Evolutionary conservation across 768 basidiomycete species (phyloP), one percentile per base, ranked within the genome.

Genomic region (Tricholoma terreum): DNA sequence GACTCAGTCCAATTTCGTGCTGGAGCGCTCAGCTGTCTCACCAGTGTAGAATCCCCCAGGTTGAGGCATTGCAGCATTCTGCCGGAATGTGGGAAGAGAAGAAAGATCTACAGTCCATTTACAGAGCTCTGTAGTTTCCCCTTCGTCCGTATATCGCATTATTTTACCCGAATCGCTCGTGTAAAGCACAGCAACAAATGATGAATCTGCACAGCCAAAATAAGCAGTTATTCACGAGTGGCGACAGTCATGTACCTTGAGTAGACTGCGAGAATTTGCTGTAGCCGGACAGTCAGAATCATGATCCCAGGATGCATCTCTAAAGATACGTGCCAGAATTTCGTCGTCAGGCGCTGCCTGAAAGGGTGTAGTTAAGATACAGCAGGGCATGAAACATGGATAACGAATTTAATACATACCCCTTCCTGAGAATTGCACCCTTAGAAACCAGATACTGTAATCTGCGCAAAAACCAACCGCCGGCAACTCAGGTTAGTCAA

Each of bases 31-130:
- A 48, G 9, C 43, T 35, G 33, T 67, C 80, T 58, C 61, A 87
- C 89, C 90, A 51, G 89, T 90, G 66, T 90, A 94, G 72, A 92
- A 93, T 8, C 90, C 90, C 50, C 77, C 76, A 36, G 74, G 68
- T 42, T 80, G 77, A 9, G 84, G 78, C 56, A 76, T 65, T n/a
- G 72, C 73, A 50, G 87, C 86, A 61, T 87, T 86, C 59, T 85
- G 83, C 67, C 82, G 86, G 77, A 92, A 93, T 50, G 84, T 84
- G 36, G 92, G 92, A 52, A 94, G 72, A 22, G 86, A 80, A 42
- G 84, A 83, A 51, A 94, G 78, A 70, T 94, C 87, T 33, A 94
- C 91, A 9, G 88, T 92, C 92, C 92, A 94, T 73, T 89, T 87
- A 75, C 89, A 91, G 48, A 91, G 72, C 67, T 91, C 89, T 58